A percentile compares a stretch with the other conserved stretches of the same genome.
These are phyloP conservation scores for Phytophthora meadii DNA, from an alignment of 352 stramenopile species.

Conservation along the genomic window DNA sequence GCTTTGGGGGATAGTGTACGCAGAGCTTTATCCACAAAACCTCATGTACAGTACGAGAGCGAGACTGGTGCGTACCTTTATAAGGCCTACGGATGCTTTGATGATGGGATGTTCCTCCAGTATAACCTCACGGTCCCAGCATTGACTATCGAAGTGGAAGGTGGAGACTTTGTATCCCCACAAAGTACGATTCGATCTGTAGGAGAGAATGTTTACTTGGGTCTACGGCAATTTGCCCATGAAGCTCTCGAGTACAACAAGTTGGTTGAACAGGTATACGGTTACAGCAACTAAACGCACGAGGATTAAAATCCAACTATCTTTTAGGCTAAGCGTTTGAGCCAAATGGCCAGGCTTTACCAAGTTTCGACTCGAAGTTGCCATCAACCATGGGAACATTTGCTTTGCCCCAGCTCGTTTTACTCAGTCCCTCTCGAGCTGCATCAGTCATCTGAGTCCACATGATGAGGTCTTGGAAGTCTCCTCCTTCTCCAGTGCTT, in stretches of 20 bases:
- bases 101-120: conserved; percentile 63
- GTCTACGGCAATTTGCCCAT: conserved; percentile 62
- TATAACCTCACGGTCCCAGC: conserved; percentile 71
- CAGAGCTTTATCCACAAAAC: conserved; percentile 51
- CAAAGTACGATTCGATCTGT: conserved; percentile 68
- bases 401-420: background rate
- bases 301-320: no score
- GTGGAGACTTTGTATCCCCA: conserved; percentile 67
- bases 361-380: conserved; percentile 10
- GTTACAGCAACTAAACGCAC: background rate
- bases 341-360: conserved; percentile 2
- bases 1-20: conserved; percentile 52
- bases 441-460: conserved; percentile 5
- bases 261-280: conserved; percentile 41
- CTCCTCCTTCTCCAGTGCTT: background rate
- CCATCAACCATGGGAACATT: conserved; percentile 16
- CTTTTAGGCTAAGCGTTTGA: background rate
- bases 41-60: conserved; percentile 53
- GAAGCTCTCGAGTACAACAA: conserved; percentile 56
- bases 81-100: conserved; percentile 73
- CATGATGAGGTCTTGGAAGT: conserved; percentile 10
- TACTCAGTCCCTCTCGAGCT: background rate
- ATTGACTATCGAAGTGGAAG: conserved; percentile 77
- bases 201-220: conserved; percentile 61
- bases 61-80: conserved; percentile 66